A percentile compares a stretch with the other conserved stretches of the same genome.
Conservation (phyloP, 495 filamentous ascomycete genomes). For the Darksidea phi region DNA sequence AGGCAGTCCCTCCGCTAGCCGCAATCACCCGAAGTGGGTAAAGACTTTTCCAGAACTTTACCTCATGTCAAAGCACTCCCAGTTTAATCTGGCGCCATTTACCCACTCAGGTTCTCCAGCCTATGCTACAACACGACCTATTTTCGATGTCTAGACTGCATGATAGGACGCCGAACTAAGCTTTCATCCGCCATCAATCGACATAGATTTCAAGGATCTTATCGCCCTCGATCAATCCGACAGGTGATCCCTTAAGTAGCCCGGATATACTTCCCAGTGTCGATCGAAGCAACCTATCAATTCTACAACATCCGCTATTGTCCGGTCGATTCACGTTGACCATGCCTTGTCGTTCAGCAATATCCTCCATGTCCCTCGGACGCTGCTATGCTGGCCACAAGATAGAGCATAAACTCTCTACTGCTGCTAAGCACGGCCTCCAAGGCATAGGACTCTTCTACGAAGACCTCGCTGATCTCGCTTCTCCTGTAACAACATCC, state of each 20-base stretch:
- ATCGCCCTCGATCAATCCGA: no score
- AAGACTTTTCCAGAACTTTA: conserved; percentile 1
- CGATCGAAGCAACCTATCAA: no score
- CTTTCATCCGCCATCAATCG: background rate
- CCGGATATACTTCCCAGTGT: no score
- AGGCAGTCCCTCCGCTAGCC: background rate
- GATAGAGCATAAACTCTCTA: conserved; percentile 63
- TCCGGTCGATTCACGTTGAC: background rate
- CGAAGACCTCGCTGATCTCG: conserved; percentile 70
- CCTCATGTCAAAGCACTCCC: background rate
- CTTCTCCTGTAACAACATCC: conserved; percentile 40
- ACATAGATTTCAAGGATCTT: no score
- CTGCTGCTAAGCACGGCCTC: conserved; percentile 64
- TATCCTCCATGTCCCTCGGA: conserved; percentile 69
- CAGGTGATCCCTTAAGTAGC: no score
- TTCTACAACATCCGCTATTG: no score
- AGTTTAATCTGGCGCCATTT: no score
- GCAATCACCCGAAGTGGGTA: background rate
- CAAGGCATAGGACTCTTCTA: conserved; percentile 75
- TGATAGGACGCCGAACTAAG: background rate
- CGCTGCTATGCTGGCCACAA: conserved; percentile 59
- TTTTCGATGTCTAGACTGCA: no score
- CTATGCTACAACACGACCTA: no score
- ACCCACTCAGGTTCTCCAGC: no score
- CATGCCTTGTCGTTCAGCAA: conserved; percentile 42